Base-by-base conservation (phyloP, 225 moss, liverwort and hornwort species). In the Thuidium tamariscinum region DNA sequence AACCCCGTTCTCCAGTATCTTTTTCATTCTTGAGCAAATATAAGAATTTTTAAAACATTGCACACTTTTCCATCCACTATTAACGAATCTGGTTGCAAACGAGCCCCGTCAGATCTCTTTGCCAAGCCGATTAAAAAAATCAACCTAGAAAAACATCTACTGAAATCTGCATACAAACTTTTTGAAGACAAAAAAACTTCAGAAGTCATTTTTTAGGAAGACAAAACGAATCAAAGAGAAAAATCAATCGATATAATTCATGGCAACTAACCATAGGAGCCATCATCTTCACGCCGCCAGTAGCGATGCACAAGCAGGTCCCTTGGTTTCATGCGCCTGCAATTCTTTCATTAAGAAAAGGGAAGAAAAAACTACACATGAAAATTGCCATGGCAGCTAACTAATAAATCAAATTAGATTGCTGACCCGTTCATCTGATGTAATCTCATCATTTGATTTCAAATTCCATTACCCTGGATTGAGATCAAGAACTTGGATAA, bases 271-370 rank as follows among this genome's bases (percentile, higher is more conserved):
- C 97, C 99, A 85, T 99, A 99, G 78, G 99, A 97, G 27, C 99
- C 99, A 91, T 99, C 97, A 86, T 97, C 99, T 90, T 99, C 99
- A 77, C 99, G 95, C 44, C 99, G 94, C 99, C 99, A 99, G 78
- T 99, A 99, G 36, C 99, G 97, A 92, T 95, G 97, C 51, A 99
- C 95, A 78, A 97, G 94, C 90, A 99, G 90, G 84, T 99, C 99
- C 81, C 97, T 94, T 30, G 96, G 97, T 87, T 91, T 96, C 95
- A 96, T 95, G 65, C 92, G 94, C 94, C 97, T 97, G 95, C 89
- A 90, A 30, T 82, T 57, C 86, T 25, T 83, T 89, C 71, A 82
- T 34, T 82, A 59, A 65, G 7, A 30, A 30, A 37, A 12, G 69
- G 32, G 14, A 20, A 76, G 32, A 76, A 86, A 27, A 37, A 56